Base-by-base conservation (phyloP, 352 stramenopile species). In the Phytopythium vexans region DNA sequence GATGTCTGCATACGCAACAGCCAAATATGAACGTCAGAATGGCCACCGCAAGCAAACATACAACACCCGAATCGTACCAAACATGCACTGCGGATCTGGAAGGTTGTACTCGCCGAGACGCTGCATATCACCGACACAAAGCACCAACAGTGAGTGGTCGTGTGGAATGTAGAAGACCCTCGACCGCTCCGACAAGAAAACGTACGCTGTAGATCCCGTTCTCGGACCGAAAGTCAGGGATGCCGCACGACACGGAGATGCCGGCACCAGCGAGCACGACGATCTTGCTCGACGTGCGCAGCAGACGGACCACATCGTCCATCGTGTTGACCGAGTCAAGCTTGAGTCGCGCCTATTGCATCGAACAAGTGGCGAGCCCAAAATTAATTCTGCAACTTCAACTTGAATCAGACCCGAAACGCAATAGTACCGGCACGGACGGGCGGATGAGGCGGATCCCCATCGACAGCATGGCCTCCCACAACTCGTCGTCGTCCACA, bases 161-260 rank as follows among this genome's bases (percentile, higher is more conserved):
- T 15, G 12, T 43, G 39, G 12, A 15, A 14, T 27, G 5, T 15
- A 43, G 1, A 34, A 34, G 6, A 3, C 27, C 12, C 3, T n/a
- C 5, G 31, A 34, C 14, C 32, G n/a, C 41, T 27, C 21, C 21
- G 21, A 27, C 34, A 57, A 10, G 9, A 48, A 16, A 6, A 89
- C 82, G 52, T 80, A 95, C 83, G 38, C 74, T 92, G 65, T 96
- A 96, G 44, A 95, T 95, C 51, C 88, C 88, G 52, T 93, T 93
- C 53, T 94, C 79, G 4, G 92, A 98, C 14, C 97, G 93, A 68
- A 99, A 99, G 64, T 99, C 97, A 0, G 97, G 97, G 62, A 99
- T 99, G 14, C 97, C 97, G 56, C 95, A 98, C 6, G 89, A 97
- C 10, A 98, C 95, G 8, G 84, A 97, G 50, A 99, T 98, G n/a